phyloP scores from a whole-genome alignment of 1,284 basidiomycete species.

The Boletus sp. region DNA sequence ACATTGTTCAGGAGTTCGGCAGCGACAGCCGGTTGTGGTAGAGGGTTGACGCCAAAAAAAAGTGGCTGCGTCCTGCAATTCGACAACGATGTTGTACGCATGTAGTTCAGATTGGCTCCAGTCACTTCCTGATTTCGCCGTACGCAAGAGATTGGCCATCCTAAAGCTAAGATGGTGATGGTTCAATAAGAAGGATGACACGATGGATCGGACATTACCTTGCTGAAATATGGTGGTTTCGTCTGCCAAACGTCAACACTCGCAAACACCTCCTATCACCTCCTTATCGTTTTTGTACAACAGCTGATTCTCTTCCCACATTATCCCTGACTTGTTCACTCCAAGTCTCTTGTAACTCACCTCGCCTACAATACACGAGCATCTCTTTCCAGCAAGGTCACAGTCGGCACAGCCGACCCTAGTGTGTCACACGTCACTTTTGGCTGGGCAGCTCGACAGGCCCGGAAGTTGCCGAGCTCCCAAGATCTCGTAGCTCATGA shows the following conservation, averaged over 20 bases:
- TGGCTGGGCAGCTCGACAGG: not conserved
- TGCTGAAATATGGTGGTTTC: too few species aligned
- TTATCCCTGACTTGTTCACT: too few species aligned
- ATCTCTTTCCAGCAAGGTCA: too few species aligned
- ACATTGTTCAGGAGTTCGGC: not conserved
- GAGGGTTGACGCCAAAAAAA: not conserved
- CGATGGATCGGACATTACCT: not conserved
- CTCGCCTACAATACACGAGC: too few species aligned
- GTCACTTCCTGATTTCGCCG: not conserved
- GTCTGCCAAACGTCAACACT: too few species aligned
- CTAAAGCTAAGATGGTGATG: not conserved
- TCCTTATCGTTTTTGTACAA: too few species aligned
- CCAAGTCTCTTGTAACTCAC: too few species aligned
- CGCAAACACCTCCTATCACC: too few species aligned
- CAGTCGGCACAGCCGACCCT: too few species aligned
- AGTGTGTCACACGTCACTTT: too few species aligned
- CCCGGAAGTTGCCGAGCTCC: conserved; percentile 17
- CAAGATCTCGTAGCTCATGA: too few species aligned
- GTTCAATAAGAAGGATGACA: not conserved
- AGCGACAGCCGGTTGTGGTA: not conserved
- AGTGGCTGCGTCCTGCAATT: not conserved
- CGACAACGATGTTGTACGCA: not conserved
- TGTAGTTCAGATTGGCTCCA: not conserved
- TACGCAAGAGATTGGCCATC: not conserved
- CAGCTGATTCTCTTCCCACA: too few species aligned